A percentile compares a stretch with the other conserved stretches of the same genome.
phyloP scores from a whole-genome alignment of 805 yeast genomes.

The Ogataea degrootiae region DNA sequence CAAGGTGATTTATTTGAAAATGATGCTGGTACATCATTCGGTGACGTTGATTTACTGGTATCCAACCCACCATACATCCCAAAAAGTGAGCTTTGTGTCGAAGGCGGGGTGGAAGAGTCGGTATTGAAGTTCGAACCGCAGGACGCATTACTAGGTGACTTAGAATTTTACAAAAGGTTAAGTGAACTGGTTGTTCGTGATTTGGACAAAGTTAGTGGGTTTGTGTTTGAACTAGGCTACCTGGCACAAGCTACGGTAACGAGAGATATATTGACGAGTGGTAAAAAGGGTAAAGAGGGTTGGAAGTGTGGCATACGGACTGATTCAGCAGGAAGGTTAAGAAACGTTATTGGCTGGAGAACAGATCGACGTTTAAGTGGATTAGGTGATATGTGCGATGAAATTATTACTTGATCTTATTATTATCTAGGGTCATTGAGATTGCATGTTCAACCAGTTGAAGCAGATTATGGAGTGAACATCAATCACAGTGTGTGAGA shows the following conservation, averaged over 20 bases:
- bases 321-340: slow-evolving; percentile 47
- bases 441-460: neutral
- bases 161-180: slow-evolving; percentile 63
- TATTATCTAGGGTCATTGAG: neutral
- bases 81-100: slow-evolving; percentile 32
- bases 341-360: slow-evolving; percentile 67
- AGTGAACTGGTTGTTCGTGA: slow-evolving; percentile 34
- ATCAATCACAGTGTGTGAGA: no score
- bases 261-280: slow-evolving; percentile 3
- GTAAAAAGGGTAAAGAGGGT: neutral
- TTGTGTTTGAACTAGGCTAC: slow-evolving; percentile 77
- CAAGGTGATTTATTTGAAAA: slow-evolving; percentile 20
- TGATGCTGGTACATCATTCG: neutral
- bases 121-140: slow-evolving; percentile 73
- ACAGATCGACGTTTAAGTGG: slow-evolving; percentile 4
- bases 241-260: slow-evolving; percentile 42
- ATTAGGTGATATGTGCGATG: slow-evolving; percentile 13
- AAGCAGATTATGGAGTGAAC: no score
- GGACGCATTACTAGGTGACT: slow-evolving; percentile 73
- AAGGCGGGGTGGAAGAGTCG: slow-evolving; percentile 50
- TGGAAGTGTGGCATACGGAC: slow-evolving; percentile 43
- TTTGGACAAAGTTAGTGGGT: slow-evolving; percentile 40
- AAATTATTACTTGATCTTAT: slow-evolving; percentile 1
- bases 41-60: slow-evolving; percentile 47
- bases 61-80: slow-evolving; percentile 95